phyloP scores from a whole-genome alignment of 306 rosid species.

The Begonia fuchsioides region DNA sequence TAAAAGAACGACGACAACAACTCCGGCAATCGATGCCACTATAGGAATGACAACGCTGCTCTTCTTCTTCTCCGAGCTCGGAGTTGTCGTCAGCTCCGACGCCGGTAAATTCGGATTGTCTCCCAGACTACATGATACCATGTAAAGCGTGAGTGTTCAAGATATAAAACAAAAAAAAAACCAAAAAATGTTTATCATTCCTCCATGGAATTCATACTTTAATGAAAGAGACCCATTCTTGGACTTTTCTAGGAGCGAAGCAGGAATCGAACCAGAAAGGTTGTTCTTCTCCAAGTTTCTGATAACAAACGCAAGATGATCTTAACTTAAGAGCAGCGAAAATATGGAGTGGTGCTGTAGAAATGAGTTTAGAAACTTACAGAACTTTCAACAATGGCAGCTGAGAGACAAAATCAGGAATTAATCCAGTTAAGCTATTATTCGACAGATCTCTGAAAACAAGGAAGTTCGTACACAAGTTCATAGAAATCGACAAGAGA shows the following conservation, averaged over 20 bases:
- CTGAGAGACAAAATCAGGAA: constrained; percentile 29
- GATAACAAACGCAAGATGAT: not conserved
- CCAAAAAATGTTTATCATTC: not conserved
- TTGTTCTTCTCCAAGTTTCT: constrained; percentile 22
- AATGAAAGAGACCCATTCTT: constrained; percentile 16
- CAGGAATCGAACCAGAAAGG: constrained; percentile 19
- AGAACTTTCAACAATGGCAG: constrained; percentile 16
- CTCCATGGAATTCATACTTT: constrained; percentile 9
- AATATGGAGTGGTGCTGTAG: not conserved
- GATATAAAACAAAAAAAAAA: not conserved
- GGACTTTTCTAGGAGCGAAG: constrained; percentile 14
- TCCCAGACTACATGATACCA: constrained; percentile 21
- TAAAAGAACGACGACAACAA: constrained; percentile 11
- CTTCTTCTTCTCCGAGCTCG: not conserved
- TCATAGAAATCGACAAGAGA: not conserved
- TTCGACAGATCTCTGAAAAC: constrained; percentile 33
- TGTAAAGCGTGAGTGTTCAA: too few relatives aligned
- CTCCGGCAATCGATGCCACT: constrained; percentile 27
- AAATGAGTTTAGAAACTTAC: constrained; percentile 17
- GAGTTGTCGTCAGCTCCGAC: not conserved
- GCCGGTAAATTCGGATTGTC: constrained; percentile 16
- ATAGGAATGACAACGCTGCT: constrained; percentile 17
- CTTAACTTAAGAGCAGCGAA: not conserved
- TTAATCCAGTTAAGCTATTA: constrained; percentile 22
- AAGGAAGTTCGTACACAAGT: not conserved